These are phyloP conservation scores for Inga laurina DNA, from an alignment of 306 rosid genomes.

Conservation along the genomic window DNA sequence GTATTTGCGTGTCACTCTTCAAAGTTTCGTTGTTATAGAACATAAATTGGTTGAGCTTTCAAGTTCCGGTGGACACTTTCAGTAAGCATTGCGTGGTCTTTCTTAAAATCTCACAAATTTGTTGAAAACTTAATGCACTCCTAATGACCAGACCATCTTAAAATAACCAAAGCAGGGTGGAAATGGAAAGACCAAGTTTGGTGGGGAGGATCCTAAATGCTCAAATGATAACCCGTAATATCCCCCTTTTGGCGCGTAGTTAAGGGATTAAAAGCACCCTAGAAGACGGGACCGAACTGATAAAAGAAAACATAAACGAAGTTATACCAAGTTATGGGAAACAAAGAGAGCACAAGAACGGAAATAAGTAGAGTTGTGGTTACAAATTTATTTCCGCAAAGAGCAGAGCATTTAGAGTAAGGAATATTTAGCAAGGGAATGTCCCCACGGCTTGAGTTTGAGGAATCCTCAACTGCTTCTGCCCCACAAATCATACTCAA, in stretches of 20 bases:
- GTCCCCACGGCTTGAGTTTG: conserved; percentile 6
- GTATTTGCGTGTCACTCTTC: not conserved
- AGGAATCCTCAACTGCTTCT: conserved; percentile 24
- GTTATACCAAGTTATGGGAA: not conserved
- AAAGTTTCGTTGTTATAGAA: not conserved
- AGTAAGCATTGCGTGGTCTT: not conserved
- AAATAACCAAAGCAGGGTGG: not conserved
- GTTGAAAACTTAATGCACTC: conserved; percentile 1
- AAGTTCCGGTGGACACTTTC: not conserved
- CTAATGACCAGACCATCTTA: not conserved
- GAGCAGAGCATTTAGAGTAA: conserved; percentile 1
- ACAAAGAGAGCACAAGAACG: not conserved
- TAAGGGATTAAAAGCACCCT: not conserved
- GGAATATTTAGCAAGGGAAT: conserved; percentile 29
- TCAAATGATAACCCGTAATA: not conserved
- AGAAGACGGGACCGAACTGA: conserved; percentile 12
- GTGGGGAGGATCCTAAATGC: conserved; percentile 6
- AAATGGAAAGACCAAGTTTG: conserved; percentile 11
- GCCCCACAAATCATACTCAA: conserved; percentile 29
- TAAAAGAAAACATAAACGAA: conserved; percentile 5
- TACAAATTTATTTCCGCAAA: conserved; percentile 8
- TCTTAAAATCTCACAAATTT: not conserved
- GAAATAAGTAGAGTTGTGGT: conserved; percentile 11
- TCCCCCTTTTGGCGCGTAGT: not conserved
- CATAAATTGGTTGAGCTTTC: not conserved